Percentiles rank a stretch among this genome's conserved stretches.
Conservation (phyloP, 2,329 filamentous ascomycete species). For the Nothophaeocryptopus gaeumannii region DNA sequence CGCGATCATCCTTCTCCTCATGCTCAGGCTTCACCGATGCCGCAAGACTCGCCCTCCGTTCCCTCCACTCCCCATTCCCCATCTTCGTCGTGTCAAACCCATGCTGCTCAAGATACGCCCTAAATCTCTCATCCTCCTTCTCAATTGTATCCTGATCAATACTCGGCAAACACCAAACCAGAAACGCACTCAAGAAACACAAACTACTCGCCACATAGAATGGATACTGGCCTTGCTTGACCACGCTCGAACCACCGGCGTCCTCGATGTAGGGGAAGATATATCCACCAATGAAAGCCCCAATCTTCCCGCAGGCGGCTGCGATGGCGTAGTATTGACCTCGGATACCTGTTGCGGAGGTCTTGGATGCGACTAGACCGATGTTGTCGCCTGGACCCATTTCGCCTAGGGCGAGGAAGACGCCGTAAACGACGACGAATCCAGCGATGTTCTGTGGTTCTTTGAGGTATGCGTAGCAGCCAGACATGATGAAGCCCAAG, state of each 20-base stretch:
- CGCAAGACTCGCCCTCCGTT: not conserved
- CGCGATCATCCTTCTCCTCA: too few relatives aligned
- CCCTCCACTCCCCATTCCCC: conserved; percentile 21
- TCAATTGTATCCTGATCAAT: conserved; percentile 83
- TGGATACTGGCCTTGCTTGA: conserved; percentile 70
- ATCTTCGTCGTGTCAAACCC: conserved; percentile 65
- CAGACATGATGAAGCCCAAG: conserved; percentile 87
- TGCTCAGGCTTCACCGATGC: too few relatives aligned
- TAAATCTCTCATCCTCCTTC: conserved; percentile 71
- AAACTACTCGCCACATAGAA: conserved; percentile 81
- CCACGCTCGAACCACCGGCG: conserved; percentile 49
- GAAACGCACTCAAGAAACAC: conserved; percentile 68
- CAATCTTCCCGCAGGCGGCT: conserved; percentile 69
- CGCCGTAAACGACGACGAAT: conserved; percentile 75
- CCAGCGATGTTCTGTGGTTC: conserved; percentile 65
- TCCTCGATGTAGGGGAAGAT: conserved; percentile 66
- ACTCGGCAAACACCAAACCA: conserved; percentile 69
- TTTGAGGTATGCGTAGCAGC: conserved; percentile 68
- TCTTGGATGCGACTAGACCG: conserved; percentile 81
- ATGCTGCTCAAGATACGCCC: conserved; percentile 66
- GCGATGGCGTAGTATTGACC: conserved; percentile 72
- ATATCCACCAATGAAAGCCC: conserved; percentile 79
- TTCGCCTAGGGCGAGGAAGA: conserved; percentile 74
- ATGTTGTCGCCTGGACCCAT: conserved; percentile 90
- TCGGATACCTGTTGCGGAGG: conserved; percentile 77